Conservation (phyloP, 768 basidiomycete genomes). For the Imleria badia region DNA sequence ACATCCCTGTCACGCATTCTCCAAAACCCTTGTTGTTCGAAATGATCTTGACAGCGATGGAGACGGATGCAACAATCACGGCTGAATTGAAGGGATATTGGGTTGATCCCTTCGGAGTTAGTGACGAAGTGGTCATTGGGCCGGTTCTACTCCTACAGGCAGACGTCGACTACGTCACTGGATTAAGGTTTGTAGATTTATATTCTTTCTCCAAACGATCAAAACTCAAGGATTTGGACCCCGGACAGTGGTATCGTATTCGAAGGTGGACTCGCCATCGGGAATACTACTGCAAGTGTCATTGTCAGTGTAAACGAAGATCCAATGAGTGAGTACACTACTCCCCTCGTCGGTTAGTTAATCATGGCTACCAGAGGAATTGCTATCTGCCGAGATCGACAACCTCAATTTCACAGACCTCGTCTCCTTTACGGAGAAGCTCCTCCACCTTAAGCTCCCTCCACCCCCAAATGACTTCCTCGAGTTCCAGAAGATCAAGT, state of each 20-base stretch:
- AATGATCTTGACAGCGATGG: not conserved
- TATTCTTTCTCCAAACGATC: too few relatives aligned
- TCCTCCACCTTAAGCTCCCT: not conserved
- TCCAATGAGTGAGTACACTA: not conserved
- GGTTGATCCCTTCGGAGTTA: constrained; percentile 4
- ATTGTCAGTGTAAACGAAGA: constrained; percentile 6
- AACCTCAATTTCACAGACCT: constrained; percentile 7
- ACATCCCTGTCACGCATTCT: constrained; percentile 1
- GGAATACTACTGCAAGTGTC: not conserved
- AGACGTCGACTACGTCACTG: not conserved
- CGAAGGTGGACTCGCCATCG: constrained; percentile 3
- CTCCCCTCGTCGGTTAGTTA: not conserved
- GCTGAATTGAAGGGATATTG: constrained; percentile 4
- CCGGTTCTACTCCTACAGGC: constrained; percentile 2
- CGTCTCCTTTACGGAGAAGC: constrained; percentile 5
- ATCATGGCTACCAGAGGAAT: constrained; percentile 1
- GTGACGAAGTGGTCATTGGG: not conserved
- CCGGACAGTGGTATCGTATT: not conserved
- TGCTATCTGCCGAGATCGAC: constrained; percentile 4
- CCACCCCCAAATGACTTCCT: constrained; percentile 9
- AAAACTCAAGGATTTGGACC: not conserved
- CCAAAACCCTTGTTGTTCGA: not conserved
- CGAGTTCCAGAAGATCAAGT: constrained; percentile 1
- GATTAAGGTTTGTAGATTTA: not conserved
- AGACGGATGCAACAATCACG: not conserved